Evolutionary conservation across 129 eudicot genomes (phyloP), one percentile per base, ranked within the genome.

Genomic region (Centrapalus pauciflorus): DNA sequence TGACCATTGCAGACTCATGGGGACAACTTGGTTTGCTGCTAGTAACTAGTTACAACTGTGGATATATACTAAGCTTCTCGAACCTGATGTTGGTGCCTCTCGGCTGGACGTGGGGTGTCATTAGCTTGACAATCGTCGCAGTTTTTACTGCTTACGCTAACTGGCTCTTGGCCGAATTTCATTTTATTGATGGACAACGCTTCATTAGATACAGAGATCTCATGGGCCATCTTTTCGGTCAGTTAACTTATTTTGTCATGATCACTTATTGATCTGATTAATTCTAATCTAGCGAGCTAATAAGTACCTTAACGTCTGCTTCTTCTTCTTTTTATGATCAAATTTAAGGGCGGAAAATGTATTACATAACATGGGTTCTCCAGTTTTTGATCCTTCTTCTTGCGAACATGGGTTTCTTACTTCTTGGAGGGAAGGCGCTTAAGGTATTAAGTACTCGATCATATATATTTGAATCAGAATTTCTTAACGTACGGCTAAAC

Each of bases 121-220:
- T 43, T 17, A 29, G 74, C 70, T 66, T 83, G 59, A 13, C 49
- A n/a, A 72, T 76, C 24, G 75, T 79, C 3, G 85, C 77, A 27
- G 21, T 76, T 5, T 26, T 76, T 63, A 76, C 84, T 13, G 80
- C 80, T 28, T 83, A 83, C 25, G 82, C 82, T 38, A 83, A 76
- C 67, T 79, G 88, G 82, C 77, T 83, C 54, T 69, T 83, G 61
- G 80, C 84, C 0, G 85, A 65, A 49, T 79, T 83, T 65, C 88
- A 83, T 64, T 76, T 72, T 51, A 51, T 79, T 28, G 46, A 79
- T 61, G 88, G 88, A 65, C 81, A 58, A 49, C 77, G 85, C n/a
- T 83, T 79, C 66, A 79, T 83, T 25, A 50, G 88, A 79, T 83
- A 83, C 64, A 69, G 78, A 76, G 88, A 83, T 77, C 67, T 79